These are phyloP conservation scores for Trichoderma breve DNA, from an alignment of 2,329 filamentous ascomycete species.

Conservation along the genomic window DNA sequence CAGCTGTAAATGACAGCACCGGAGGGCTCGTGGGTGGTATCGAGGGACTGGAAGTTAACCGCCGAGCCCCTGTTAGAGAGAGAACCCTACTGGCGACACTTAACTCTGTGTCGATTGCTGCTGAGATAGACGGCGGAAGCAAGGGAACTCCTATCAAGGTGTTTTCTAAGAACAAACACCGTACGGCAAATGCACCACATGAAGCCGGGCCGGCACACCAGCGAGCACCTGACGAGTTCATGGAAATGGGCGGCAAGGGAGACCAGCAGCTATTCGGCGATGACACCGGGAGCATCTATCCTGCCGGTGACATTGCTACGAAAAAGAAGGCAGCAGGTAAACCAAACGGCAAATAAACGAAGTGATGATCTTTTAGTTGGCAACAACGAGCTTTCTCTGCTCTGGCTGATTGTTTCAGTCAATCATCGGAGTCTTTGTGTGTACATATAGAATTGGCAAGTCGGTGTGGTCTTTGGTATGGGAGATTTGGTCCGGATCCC, in stretches of 20 bases:
- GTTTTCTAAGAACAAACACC: slow-evolving; percentile 65
- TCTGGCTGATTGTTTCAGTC: slow-evolving; percentile 7
- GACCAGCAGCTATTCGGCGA: slow-evolving; percentile 75
- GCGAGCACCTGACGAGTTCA: slow-evolving; percentile 72
- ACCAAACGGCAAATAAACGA: slow-evolving; percentile 24
- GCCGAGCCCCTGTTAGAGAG: slow-evolving; percentile 75
- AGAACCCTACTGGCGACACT: slow-evolving; percentile 80
- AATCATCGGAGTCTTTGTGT: slow-evolving; percentile 14
- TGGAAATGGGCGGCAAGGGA: slow-evolving; percentile 80
- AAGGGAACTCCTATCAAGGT: slow-evolving; percentile 66
- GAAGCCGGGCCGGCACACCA: slow-evolving; percentile 67
- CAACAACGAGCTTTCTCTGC: not conserved
- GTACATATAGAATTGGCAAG: slow-evolving; percentile 19
- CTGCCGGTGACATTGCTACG: slow-evolving; percentile 32
- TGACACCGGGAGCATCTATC: slow-evolving; percentile 54
- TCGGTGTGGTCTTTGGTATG: slow-evolving; percentile 6
- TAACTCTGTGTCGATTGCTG: slow-evolving; percentile 65
- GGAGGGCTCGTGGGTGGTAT: slow-evolving; percentile 89
- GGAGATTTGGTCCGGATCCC: not conserved
- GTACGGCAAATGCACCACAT: slow-evolving; percentile 40
- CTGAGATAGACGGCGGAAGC: slow-evolving; percentile 54
- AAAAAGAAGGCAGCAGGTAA: slow-evolving; percentile 34
- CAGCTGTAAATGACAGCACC: slow-evolving; percentile 77
- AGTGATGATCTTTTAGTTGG: not conserved
- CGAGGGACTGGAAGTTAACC: slow-evolving; percentile 76